Evolutionary conservation across 2,329 filamentous ascomycete genomes (phyloP), one percentile per base, ranked within the genome.

Genomic region (Aspergillus japonicus): DNA sequence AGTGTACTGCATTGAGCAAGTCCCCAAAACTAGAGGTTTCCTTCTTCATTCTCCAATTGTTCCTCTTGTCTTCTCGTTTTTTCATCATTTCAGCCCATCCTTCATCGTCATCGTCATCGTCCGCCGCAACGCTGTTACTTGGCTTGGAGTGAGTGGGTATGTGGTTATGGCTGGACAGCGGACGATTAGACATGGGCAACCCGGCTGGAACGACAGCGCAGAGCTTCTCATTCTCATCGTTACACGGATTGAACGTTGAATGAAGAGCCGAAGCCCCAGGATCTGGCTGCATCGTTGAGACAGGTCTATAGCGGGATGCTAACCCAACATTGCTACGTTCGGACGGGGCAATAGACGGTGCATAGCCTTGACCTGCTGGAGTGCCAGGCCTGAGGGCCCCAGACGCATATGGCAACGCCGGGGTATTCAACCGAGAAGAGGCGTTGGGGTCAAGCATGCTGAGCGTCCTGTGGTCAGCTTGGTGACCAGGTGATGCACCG

Each of bases 281-380:
- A 6, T 77, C 74, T 10, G 75, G 71, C 7, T 80, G 81, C 57
- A 83, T 80, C 47, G 89, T 88, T 0, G 91, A 92, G 0, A 98
- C 94, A 1, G 95, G 92, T 50, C 95, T 86, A 77, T 99, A 99
- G 49, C 95, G 87, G 33, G 91, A 89, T 8, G 95, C 92, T 55
- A 96, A 83, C 16, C 95, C 95, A 62, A 97, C 81, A 73, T 96
- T 98, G 81, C 93, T 98, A 62, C 95, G 89, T 78, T 98, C 95
- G 5, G 92, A 96, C 1, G 95, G 95, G 2, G 95, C 94, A 66
- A 99, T 96, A 0, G 94, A 98, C 1, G 92, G 87, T 1, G 92
- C 85, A 76, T 98, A 98, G 8, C 84, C 75, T 60, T 67, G 66
- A 33, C 68, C 69, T 56, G 59, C 62, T 57, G 64, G 61, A 54